Evolutionary conservation across 306 rosid genomes (phyloP), one percentile per base, ranked within the genome.

Genomic region (Phaseolus lunatus): DNA sequence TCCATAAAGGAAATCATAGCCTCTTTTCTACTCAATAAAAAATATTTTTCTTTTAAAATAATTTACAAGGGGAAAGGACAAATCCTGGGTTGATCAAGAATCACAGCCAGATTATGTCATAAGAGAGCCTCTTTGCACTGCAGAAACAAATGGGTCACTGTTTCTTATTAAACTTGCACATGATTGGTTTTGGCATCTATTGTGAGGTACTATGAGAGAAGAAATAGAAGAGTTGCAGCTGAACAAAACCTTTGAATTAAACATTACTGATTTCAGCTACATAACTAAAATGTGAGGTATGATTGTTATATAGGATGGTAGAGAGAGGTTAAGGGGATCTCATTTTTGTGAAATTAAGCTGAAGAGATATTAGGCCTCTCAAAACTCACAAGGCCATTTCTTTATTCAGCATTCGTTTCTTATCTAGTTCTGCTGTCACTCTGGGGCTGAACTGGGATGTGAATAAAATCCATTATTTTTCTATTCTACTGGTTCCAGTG

Each of bases 61-160:
- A 50, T 14, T 9, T 19, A 43, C 22, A 47, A 45, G 47, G 35
- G 48, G 48, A 75, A 48, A 47, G 16, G 58, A 29, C 5, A 47
- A 37, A 75, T 72, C 39, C 3, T 72, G 15, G 41, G 66, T 54
- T 54, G 41, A 54, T 39, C 53, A 56, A 56, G 41, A 72, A 14
- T 8, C 54, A 12, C 62, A 26, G 66, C 47, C 47, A 39, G 57
- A 41, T 52, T 41, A 52, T 77, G 41, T 39, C 31, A 18, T 26
- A 6, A 18, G 5, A 61, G 22, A 53, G 43, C 54, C 73, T 33
- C 16, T 18, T 23, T 65, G n/a, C 26, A 14, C 5, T 33, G 63
- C 52, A 64, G 41, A 76, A 48, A 14, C 48, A 50, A 20, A 37
- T 62, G 33, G 66, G 73, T 35, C 9, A 16, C 66, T 39, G 16